These are phyloP conservation scores for Penicillium sp. DNA, from an alignment of 2,329 filamentous ascomycete genomes.

Conservation along the genomic window DNA sequence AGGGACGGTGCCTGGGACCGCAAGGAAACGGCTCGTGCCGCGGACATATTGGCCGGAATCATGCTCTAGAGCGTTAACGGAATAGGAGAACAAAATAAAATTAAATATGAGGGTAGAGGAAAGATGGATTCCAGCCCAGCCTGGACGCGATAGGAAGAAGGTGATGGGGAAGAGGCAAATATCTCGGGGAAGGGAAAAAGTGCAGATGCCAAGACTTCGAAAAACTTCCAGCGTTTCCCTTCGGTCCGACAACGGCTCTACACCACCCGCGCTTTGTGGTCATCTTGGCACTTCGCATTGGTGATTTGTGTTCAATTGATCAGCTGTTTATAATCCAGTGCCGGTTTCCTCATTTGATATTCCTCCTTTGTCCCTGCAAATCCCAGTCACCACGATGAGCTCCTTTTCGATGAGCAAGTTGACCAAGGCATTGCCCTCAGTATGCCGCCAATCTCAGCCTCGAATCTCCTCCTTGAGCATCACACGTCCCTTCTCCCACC, in stretches of 20 bases:
- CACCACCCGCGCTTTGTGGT: conserved; percentile 6
- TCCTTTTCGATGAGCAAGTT: conserved; percentile 33
- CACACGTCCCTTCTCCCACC: conserved; percentile 34
- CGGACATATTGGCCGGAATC: conserved; percentile 42
- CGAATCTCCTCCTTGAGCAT: conserved; percentile 23
- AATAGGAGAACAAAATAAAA: conserved; percentile 1
- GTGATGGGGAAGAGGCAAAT: conserved; percentile 28
- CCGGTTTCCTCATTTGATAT: background rate
- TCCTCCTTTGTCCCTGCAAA: background rate
- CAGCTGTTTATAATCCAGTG: background rate
- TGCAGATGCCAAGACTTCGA: conserved; percentile 40
- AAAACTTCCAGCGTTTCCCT: conserved; percentile 37
- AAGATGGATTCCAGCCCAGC: conserved; percentile 17
- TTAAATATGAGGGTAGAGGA: conserved; percentile 6
- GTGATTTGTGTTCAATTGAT: conserved; percentile 6
- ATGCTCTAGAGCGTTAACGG: conserved; percentile 32
- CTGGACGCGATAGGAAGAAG: conserved; percentile 26
- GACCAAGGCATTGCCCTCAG: conserved; percentile 34
- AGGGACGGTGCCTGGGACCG: conserved; percentile 36
- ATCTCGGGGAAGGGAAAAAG: conserved; percentile 36
- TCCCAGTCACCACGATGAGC: conserved; percentile 32
- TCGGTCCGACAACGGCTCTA: conserved; percentile 27
- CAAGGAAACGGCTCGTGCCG: conserved; percentile 39
- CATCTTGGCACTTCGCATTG: background rate
- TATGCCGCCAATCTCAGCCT: conserved; percentile 31